Conservation (phyloP, 176 grass and related monocot genomes). For the Bothriochloa decipiens region DNA sequence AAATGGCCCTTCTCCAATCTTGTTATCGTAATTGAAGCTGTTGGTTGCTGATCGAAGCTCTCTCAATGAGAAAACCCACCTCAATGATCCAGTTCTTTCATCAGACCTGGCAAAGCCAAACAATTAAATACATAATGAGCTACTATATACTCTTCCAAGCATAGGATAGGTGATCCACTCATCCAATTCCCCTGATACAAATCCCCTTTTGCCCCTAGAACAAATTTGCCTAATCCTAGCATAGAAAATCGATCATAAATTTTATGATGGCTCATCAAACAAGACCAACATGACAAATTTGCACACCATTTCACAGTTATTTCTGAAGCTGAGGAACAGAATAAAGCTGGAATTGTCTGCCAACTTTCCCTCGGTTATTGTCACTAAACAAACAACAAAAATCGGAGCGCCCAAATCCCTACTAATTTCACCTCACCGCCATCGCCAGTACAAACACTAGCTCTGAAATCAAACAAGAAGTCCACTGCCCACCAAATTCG, state of each 20-base stretch:
- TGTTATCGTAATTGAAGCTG: constrained; percentile 91
- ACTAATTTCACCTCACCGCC: not conserved
- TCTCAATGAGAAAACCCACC: constrained; percentile 73
- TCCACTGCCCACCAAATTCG: not conserved
- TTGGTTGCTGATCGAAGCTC: constrained; percentile 82
- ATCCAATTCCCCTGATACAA: not conserved
- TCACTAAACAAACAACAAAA: not conserved
- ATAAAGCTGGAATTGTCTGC: not conserved
- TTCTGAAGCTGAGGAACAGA: not conserved
- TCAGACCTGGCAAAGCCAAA: constrained; percentile 48
- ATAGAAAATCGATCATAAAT: not conserved
- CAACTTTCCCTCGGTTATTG: not conserved
- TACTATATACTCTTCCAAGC: not conserved
- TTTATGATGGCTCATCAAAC: not conserved
- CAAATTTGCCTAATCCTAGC: not conserved
- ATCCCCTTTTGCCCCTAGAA: not conserved
- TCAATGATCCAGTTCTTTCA: constrained; percentile 45
- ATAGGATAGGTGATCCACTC: not conserved
- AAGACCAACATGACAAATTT: not conserved
- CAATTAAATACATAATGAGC: not conserved
- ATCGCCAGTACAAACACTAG: not conserved
- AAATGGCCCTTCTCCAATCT: constrained; percentile 72
- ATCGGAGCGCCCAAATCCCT: not conserved
- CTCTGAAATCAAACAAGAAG: not conserved
- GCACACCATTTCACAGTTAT: not conserved